These are phyloP conservation scores for Verbascum thapsus DNA, from an alignment of 257 asterid species.

Conservation along the genomic window DNA sequence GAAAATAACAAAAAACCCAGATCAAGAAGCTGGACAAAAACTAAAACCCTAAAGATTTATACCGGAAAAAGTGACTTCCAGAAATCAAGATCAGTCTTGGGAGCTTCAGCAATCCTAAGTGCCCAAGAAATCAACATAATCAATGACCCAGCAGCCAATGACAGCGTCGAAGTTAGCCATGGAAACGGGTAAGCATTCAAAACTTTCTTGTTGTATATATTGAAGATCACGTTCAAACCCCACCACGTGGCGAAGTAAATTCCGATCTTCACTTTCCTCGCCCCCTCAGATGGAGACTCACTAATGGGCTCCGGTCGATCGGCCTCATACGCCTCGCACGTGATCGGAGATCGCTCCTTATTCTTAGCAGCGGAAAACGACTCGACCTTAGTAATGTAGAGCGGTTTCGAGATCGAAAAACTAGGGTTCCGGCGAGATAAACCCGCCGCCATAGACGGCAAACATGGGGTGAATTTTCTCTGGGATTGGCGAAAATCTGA, in stretches of 20 bases:
- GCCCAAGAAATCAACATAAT: constrained; percentile 93
- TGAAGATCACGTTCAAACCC: constrained; percentile 87
- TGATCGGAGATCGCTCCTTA: constrained; percentile 39
- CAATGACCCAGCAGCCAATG: constrained; percentile 87
- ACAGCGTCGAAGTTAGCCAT: constrained; percentile 91
- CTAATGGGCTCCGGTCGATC: constrained; percentile 57
- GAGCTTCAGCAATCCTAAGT: constrained; percentile 76
- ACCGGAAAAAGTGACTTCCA: constrained; percentile 98
- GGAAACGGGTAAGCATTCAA: constrained; percentile 88
- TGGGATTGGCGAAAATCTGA: constrained; percentile 45
- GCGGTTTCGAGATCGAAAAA: constrained; percentile 49
- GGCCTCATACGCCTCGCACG: constrained; percentile 77
- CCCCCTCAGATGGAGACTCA: constrained; percentile 55
- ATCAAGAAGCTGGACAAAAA: constrained; percentile 13
- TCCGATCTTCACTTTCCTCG: constrained; percentile 80
- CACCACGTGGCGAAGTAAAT: constrained; percentile 93
- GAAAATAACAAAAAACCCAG: too few relatives aligned
- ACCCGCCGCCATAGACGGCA: constrained; percentile 39
- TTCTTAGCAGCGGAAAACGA: constrained; percentile 22
- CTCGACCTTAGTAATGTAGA: constrained; percentile 42
- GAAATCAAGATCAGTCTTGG: constrained; percentile 92
- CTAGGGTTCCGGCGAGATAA: constrained; percentile 32
- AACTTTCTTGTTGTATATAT: constrained; percentile 90
- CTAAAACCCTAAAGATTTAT: constrained; percentile 29
- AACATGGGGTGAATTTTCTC: constrained; percentile 22